Percentiles rank a stretch among this genome's conserved stretches.
phyloP scores from a whole-genome alignment of 2,329 filamentous ascomycete genomes.

The Aquanectria penicillioides region DNA sequence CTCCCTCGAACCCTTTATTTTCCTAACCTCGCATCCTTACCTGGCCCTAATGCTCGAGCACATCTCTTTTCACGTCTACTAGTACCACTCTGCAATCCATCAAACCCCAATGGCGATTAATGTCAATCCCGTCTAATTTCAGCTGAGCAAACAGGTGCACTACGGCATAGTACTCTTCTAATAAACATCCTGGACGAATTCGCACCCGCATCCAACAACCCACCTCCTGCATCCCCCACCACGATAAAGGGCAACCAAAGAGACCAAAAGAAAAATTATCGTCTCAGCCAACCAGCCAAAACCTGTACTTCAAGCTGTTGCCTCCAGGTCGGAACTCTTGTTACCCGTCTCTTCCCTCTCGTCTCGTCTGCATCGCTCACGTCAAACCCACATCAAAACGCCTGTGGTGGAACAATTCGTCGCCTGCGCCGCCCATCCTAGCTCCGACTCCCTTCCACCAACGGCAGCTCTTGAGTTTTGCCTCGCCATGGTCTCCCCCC shows the following conservation, averaged over 20 bases:
- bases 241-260: not conserved
- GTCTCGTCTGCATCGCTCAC: conserved; percentile 29
- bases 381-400: conserved; percentile 16
- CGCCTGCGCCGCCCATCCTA: conserved; percentile 30
- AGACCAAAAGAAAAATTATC: not conserved
- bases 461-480: conserved; percentile 32
- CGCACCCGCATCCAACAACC: conserved; percentile 1
- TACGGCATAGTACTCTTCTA: not conserved
- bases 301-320: not conserved
- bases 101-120: conserved; percentile 5
- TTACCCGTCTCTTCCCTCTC: conserved; percentile 14
- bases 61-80: not conserved
- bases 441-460: conserved; percentile 40
- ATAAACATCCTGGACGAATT: conserved; percentile 6
- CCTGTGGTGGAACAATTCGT: conserved; percentile 46
- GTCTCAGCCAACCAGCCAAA: not conserved
- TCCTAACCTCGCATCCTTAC: not conserved
- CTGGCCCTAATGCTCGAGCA: not conserved
- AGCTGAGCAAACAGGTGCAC: not conserved
- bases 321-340: conserved; percentile 1
- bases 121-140: conserved; percentile 9
- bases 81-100: not conserved
- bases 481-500: conserved; percentile 24
- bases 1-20: not conserved
- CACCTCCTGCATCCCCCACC: conserved; percentile 11